Conservation (phyloP, 495 filamentous ascomycete species). For the Mytilinidion resinicola region DNA sequence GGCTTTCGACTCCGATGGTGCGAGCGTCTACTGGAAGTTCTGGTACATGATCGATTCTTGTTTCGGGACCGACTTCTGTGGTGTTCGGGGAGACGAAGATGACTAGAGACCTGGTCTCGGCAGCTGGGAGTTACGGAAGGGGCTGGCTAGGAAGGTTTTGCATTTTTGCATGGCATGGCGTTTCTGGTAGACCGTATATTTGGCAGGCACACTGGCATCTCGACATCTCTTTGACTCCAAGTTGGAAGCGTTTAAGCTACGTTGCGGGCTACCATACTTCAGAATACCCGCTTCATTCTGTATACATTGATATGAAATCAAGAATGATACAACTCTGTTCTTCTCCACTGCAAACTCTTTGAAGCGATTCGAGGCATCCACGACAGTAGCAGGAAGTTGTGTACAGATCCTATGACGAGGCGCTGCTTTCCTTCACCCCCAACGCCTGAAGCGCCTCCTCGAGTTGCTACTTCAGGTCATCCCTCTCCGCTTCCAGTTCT, state of each 20-base stretch:
- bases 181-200: not conserved
- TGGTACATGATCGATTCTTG: constrained; percentile 32
- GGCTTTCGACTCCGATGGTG: constrained; percentile 68
- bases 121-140: not conserved
- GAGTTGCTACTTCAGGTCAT: no score
- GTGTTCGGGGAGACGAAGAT: constrained; percentile 35
- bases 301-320: no score
- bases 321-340: no score
- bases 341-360: no score
- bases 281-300: not conserved
- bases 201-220: not conserved
- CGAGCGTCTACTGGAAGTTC: constrained; percentile 67
- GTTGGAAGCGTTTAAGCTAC: not conserved
- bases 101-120: not conserved
- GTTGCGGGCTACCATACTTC: not conserved
- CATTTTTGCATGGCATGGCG: not conserved
- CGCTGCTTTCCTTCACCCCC: no score
- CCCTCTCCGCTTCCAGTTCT: no score
- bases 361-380: no score
- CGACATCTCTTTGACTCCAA: not conserved
- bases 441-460: no score
- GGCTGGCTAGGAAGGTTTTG: not conserved
- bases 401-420: no score
- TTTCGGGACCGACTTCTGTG: constrained; percentile 38
- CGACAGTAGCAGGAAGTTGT: no score